Base-by-base conservation (phyloP, 2,329 filamentous ascomycete genomes). In the Colletotrichum lupini region DNA sequence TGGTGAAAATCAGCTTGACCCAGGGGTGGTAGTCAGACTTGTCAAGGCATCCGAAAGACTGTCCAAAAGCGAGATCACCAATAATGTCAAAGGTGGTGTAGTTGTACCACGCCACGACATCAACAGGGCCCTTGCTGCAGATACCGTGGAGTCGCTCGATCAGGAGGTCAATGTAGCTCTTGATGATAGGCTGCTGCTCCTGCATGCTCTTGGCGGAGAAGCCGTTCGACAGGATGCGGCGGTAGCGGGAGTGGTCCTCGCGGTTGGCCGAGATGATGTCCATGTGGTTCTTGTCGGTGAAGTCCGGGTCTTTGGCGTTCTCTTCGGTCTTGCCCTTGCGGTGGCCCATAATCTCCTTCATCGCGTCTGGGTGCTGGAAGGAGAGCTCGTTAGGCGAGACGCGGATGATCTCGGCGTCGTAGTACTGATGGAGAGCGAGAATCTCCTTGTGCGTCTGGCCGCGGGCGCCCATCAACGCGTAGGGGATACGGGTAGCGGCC, bases 291-390 rank as follows among this genome's bases (percentile, higher is more conserved):
- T 61, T 37, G 14, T 74, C 68, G 30, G 49, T 26, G 24, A 30
- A 6, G 57, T 35, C 12, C 5, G 67, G 67, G 2, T 57, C 55
- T n/a, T 67, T 74, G 3, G 30, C 61, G 67, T 74, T 74, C 62
- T 71, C 67, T n/a, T 59, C 57, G 49, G 14, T 8, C n/a, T 26
- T 32, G 24, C 46, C 71, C 56, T 53, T 53, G 53, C 72, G 72
- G 30, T 67, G 68, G 46, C 81, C 82, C 71, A 85, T 85, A 26
- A 86, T 85, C 7, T 84, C 83, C 67, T 81, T 82, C 82, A 81
- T 85, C 3, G 81, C 81, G 16, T 77, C 65, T 1, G 78, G 58
- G 5, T 79, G 78, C 26, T 79, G 81, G 70, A 85, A 85, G 4
- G 82, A 81, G 7, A 87, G 80, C 42, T 81, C 77, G 35, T 82